These are phyloP conservation scores for Gloeophyllum trabeum DNA, from an alignment of 768 basidiomycete species.

Conservation along the genomic window DNA sequence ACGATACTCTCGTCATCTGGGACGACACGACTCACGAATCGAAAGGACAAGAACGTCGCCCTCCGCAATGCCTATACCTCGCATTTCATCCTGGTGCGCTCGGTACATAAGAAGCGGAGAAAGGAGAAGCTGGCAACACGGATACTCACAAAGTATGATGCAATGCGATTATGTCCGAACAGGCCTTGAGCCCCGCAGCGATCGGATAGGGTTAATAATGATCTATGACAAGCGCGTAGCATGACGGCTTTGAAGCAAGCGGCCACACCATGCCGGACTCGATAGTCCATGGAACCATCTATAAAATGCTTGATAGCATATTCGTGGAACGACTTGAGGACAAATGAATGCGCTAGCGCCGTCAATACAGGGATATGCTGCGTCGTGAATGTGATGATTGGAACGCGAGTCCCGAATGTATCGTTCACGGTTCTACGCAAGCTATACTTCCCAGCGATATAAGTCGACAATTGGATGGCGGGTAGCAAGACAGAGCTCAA, in stretches of 20 bases:
- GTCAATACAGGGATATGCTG: slow-evolving; percentile 51
- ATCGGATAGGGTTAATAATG: slow-evolving; percentile 42
- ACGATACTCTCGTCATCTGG: neutral
- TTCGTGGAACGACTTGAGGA: slow-evolving; percentile 34
- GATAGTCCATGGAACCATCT: slow-evolving; percentile 27
- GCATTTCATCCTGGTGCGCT: slow-evolving; percentile 12
- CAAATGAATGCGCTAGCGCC: slow-evolving; percentile 38
- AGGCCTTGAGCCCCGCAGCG: slow-evolving; percentile 59
- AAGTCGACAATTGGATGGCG: slow-evolving; percentile 40
- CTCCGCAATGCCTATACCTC: slow-evolving; percentile 26
- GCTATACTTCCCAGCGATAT: slow-evolving; percentile 46
- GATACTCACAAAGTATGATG: slow-evolving; percentile 34
- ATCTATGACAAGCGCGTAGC: slow-evolving; percentile 40
- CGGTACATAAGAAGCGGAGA: no score
- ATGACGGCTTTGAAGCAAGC: slow-evolving; percentile 46
- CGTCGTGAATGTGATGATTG: slow-evolving; percentile 53
- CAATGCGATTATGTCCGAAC: slow-evolving; percentile 53
- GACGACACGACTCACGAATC: slow-evolving; percentile 39
- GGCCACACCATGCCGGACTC: slow-evolving; percentile 42
- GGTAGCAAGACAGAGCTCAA: slow-evolving; percentile 21
- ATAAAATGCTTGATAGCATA: slow-evolving; percentile 26
- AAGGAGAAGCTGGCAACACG: no score
- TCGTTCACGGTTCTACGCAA: slow-evolving; percentile 41
- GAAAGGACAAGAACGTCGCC: slow-evolving; percentile 39
- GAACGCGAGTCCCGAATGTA: slow-evolving; percentile 26